Evolutionary conservation across 2,329 filamentous ascomycete genomes (phyloP).

Genomic region (Calonectria pseudoturangicola): DNA sequence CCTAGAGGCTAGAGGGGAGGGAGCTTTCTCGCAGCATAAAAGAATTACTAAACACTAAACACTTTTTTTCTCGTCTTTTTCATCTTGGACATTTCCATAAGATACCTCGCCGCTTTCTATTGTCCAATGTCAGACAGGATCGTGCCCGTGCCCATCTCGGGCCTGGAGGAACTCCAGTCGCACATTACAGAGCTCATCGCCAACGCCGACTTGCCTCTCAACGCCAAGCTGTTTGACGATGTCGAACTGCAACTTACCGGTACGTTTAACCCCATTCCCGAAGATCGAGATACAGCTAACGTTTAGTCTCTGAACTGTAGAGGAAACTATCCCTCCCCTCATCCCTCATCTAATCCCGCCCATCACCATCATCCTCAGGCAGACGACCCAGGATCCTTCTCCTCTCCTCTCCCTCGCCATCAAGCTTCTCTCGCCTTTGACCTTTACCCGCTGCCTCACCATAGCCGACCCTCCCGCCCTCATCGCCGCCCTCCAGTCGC

Average conservation of each 20-base stretch:
- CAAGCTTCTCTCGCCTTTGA: constrained; percentile 73
- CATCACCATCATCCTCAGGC: constrained; percentile 71
- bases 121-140: constrained; percentile 55
- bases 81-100: neutral
- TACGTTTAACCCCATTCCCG: constrained; percentile 46
- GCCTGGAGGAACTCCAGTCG: constrained; percentile 71
- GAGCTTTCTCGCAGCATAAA: constrained; percentile 1
- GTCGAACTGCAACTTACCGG: constrained; percentile 76
- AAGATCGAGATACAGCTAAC: neutral
- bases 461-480: constrained; percentile 71
- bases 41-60: constrained; percentile 9
- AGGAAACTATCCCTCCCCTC: constrained; percentile 71
- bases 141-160: constrained; percentile 67
- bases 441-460: constrained; percentile 70
- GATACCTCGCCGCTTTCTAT: neutral
- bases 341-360: constrained; percentile 72
- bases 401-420: constrained; percentile 71
- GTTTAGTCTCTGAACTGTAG: constrained; percentile 55
- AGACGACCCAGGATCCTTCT: constrained; percentile 70
- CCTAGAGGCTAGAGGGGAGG: neutral
- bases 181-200: constrained; percentile 72
- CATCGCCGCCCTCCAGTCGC: constrained; percentile 71
- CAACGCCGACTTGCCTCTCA: constrained; percentile 64
- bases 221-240: constrained; percentile 73
- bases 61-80: neutral